Evolutionary conservation across 495 filamentous ascomycete genomes (phyloP), one percentile per base, ranked within the genome.

Genomic region (Acidomyces sp.): DNA sequence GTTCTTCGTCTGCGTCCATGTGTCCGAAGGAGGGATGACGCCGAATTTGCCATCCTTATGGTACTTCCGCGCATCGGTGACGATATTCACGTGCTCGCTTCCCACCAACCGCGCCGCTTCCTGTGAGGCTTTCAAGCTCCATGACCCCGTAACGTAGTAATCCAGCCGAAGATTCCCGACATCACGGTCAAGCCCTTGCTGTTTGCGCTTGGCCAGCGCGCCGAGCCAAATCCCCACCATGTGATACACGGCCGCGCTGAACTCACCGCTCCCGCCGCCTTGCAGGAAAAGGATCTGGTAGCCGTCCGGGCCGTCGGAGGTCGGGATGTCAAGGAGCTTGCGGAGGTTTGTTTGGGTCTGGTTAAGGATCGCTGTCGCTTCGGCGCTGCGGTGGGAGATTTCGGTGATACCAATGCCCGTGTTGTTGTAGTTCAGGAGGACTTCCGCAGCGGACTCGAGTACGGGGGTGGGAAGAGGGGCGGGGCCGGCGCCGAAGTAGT

Each of bases 81-180:
- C 85, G 24, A 93, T 59, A 58, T 93, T 93, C 53, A 92, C 77
- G 45, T 83, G 69, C 55, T 81, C 72, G 6, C 75, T 62, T 3
- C 87, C 87, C 0, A 92, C 57, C 2, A 96, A 60, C 26, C 84
- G 67, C 18, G 65, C 63, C 18, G 85, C 85, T 60, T 95, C 88
- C 59, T 87, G 80, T 30, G 72, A 78, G n/a, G 85, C 86, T 61
- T 96, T 94, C 46, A 82, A 67, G 21, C 82, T 87, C 88, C 90
- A 93, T n/a, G 75, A 74, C 43, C 88, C 87, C 26, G 90, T 93
- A 25, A 94, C 80, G 13, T 94, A 66, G 58, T 96, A 96, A 58
- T 94, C 90, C 15, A 90, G 58, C 57, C 75, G 78, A 55, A 93
- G 56, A 27, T 81, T 72, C 27, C 72, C 59, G 34, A 70, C 69